Evolutionary conservation across 2,329 filamentous ascomycete species (phyloP).

Genomic region (Cladobotryum mycophilum): DNA sequence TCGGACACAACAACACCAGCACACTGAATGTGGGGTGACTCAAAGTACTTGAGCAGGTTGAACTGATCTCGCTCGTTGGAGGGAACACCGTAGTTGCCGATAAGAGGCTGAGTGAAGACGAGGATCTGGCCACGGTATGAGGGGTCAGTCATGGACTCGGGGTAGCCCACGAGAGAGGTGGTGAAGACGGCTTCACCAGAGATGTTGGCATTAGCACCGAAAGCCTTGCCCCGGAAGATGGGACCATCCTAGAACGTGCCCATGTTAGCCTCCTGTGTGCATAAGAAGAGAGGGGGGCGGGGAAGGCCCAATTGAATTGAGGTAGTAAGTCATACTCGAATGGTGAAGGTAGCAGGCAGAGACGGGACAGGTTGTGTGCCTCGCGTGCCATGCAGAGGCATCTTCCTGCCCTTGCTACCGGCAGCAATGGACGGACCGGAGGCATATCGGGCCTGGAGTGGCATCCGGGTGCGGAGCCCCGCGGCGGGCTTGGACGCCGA

Average conservation of each 20-base stretch:
- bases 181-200: slow-evolving; percentile 98
- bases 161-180: slow-evolving; percentile 94
- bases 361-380: slow-evolving; percentile 58
- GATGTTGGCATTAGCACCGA: slow-evolving; percentile 93
- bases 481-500: slow-evolving; percentile 42
- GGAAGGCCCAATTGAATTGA: neutral
- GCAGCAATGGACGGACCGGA: slow-evolving; percentile 45
- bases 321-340: slow-evolving; percentile 57
- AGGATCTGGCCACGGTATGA: slow-evolving; percentile 92
- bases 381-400: slow-evolving; percentile 51
- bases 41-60: slow-evolving; percentile 94
- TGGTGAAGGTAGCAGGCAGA: slow-evolving; percentile 75
- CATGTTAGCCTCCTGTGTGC: slow-evolving; percentile 4
- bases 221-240: slow-evolving; percentile 92
- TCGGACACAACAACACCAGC: slow-evolving; percentile 94
- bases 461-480: slow-evolving; percentile 32
- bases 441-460: slow-evolving; percentile 32
- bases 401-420: slow-evolving; percentile 63
- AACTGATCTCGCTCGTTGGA: slow-evolving; percentile 77
- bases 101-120: slow-evolving; percentile 95
- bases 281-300: neutral
- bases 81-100: slow-evolving; percentile 97
- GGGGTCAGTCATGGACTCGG: slow-evolving; percentile 86
- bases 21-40: slow-evolving; percentile 95
- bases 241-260: slow-evolving; percentile 66